phyloP scores from a whole-genome alignment of 345 rosid species.

The Citrus trifoliata region DNA sequence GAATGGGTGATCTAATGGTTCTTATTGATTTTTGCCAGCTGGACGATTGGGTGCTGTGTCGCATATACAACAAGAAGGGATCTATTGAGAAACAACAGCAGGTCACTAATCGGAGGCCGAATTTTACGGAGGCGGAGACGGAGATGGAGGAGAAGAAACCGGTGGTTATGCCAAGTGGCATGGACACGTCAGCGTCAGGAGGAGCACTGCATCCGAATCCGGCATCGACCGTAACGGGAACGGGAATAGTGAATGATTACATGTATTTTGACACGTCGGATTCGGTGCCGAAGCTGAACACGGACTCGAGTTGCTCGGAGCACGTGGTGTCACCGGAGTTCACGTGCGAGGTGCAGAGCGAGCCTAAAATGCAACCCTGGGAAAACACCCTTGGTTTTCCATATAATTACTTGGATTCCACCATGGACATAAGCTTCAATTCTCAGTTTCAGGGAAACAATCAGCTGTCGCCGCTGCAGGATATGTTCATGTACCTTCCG shows the following conservation, averaged over 20 bases:
- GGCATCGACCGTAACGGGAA: slow-evolving; percentile 7
- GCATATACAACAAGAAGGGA: slow-evolving; percentile 94
- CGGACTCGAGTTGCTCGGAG: slow-evolving; percentile 82
- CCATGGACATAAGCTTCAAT: slow-evolving; percentile 28
- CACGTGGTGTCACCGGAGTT: slow-evolving; percentile 81
- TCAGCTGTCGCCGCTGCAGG: slow-evolving; percentile 71
- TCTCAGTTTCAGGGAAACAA: slow-evolving; percentile 34
- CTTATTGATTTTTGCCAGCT: slow-evolving; percentile 41
- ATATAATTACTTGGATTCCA: slow-evolving; percentile 52
- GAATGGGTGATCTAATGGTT: neutral
- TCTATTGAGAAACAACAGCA: slow-evolving; percentile 46
- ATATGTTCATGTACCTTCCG: slow-evolving; percentile 63
- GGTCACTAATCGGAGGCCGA: neutral
- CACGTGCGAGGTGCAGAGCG: slow-evolving; percentile 92
- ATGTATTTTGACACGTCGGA: slow-evolving; percentile 67
- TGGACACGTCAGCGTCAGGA: neutral
- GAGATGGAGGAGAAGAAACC: slow-evolving; percentile 42
- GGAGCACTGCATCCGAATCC: slow-evolving; percentile 16
- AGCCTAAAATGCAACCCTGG: slow-evolving; percentile 61
- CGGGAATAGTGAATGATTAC: slow-evolving; percentile 24
- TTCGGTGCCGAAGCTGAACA: slow-evolving; percentile 75
- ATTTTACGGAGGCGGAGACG: slow-evolving; percentile 9
- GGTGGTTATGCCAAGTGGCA: slow-evolving; percentile 8
- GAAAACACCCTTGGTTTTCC: slow-evolving; percentile 31
- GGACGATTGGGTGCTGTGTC: slow-evolving; percentile 97